phyloP scores from a whole-genome alignment of 371 early-diverging fungal species.

The Haplosporangium sp. region DNA sequence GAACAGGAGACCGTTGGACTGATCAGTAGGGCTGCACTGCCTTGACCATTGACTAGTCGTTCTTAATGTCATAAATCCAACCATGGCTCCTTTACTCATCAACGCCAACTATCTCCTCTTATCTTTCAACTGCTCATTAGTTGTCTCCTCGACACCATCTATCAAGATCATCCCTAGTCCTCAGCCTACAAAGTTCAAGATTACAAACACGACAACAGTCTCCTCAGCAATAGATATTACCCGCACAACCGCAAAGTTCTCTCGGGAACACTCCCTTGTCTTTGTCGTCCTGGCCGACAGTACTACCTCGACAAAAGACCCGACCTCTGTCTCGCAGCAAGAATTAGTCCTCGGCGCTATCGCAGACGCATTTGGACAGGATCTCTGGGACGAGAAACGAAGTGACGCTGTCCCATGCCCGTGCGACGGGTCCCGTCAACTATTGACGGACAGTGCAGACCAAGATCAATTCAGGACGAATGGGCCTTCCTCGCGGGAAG shows the following conservation, averaged over 20 bases:
- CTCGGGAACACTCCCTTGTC: conserved; percentile 48
- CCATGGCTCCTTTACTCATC: background rate
- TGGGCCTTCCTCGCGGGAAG: background rate
- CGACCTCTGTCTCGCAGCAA: conserved; percentile 10
- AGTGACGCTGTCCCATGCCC: conserved; percentile 23
- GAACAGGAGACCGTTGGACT: conserved; percentile 50
- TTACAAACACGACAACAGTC: conserved; percentile 18
- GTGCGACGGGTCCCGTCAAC: background rate
- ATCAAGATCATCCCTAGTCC: background rate
- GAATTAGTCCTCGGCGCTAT: conserved; percentile 40
- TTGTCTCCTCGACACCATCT: conserved; percentile 3
- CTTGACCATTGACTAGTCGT: background rate
- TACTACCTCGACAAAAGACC: background rate
- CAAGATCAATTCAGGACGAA: background rate
- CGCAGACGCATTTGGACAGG: conserved; percentile 50
- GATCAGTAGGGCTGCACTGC: conserved; percentile 24
- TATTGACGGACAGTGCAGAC: background rate
- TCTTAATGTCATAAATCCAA: background rate
- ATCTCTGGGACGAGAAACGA: conserved; percentile 20
- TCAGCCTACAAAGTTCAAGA: conserved; percentile 19
- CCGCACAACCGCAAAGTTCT: conserved; percentile 37
- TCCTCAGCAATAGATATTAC: conserved; percentile 41
- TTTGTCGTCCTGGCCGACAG: conserved; percentile 32
- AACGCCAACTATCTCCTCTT: background rate
- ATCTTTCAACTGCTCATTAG: conserved; percentile 6